Percentiles rank a stretch among this genome's conserved stretches.
Conservation (phyloP, 2,329 filamentous ascomycete species). For the Alternaria postmessia region DNA sequence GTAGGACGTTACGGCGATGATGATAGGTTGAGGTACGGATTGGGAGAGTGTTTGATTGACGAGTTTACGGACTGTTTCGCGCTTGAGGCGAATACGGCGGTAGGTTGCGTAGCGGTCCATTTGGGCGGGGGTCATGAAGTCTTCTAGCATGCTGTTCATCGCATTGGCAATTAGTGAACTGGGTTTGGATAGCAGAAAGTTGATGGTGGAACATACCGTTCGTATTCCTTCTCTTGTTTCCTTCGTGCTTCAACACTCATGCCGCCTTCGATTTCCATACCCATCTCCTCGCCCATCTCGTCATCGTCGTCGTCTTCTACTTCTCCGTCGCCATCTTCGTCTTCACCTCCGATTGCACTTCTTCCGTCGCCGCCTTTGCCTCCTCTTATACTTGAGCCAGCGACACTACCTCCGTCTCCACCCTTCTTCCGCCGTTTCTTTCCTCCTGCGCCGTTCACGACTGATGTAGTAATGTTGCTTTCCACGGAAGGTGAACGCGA, state of each 20-base stretch:
- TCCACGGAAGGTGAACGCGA: conserved; percentile 73
- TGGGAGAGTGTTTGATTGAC: conserved; percentile 84
- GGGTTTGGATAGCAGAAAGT: not conserved
- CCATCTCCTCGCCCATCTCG: conserved; percentile 54
- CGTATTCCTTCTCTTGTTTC: conserved; percentile 73
- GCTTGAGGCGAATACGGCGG: conserved; percentile 72
- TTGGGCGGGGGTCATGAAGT: conserved; percentile 71
- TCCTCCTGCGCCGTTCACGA: conserved; percentile 54
- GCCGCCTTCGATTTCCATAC: conserved; percentile 57
- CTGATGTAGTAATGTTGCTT: conserved; percentile 62
- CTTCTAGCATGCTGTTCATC: conserved; percentile 62
- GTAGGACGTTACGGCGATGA: conserved; percentile 77
- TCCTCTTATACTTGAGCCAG: conserved; percentile 47
- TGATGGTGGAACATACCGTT: conserved; percentile 49
- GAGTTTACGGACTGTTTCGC: conserved; percentile 74
- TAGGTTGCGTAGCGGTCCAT: conserved; percentile 75
- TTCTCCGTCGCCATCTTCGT: conserved; percentile 64
- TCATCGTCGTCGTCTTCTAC: conserved; percentile 67
- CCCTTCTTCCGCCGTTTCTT: conserved; percentile 66
- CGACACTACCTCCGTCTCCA: conserved; percentile 45
- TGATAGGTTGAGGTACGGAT: conserved; percentile 76
- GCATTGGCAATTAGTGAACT: not conserved
- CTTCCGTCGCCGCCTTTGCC: conserved; percentile 32
- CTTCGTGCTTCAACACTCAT: conserved; percentile 65
- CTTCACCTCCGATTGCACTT: conserved; percentile 55